Base-by-base conservation (phyloP, 352 stramenopile genomes). In the Aphanomyces invadans region DNA sequence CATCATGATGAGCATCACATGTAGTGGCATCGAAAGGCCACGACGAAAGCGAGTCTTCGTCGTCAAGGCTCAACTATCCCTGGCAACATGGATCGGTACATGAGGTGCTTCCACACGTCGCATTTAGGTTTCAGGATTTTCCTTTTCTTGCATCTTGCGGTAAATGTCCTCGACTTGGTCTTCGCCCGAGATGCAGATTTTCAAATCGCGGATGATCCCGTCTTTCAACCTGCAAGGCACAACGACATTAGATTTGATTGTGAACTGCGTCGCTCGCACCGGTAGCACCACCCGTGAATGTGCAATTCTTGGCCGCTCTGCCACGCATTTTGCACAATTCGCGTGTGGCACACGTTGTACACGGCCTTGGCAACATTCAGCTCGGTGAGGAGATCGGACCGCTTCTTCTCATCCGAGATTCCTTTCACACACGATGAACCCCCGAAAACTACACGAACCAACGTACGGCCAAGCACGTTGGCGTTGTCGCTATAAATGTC, bases 281-380 rank as follows among this genome's bases (percentile, higher is more conserved):
- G 70, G 55, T 89, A 79, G 39, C 78, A 81, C 48, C 74, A 68
- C 59, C 83, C 86, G 64, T 90, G 80, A 3, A 90, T 78, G 31
- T 89, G 72, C 7, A 89, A 70, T 63, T 88, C 75, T 33, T 87
- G 60, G 17, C 42, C 42, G 23, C 86, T 29, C 85, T 72, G 46
- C 74, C 74, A 32, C 78, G 79, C 42, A 70, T 77, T 64, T 77
- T 93, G 85, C 10, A 91, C 78, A 71, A 87, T 86, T 70, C 86
- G 87, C 71, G 89, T 90, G 71, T 91, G 91, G 75, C 88, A 91
- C 51, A 91, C 78, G 70, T 94, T 94, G 62, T 90, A 73, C 33
- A 85, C 90, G 61, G 91, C 82, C 67, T 94, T 81, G 39, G 86
- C 77, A 55, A 89, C 88, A 70, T 92, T 94, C 62, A 92, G 74